These are phyloP conservation scores for Gossypium schwendimanii DNA, from an alignment of 441 rosid genomes.

Conservation along the genomic window DNA sequence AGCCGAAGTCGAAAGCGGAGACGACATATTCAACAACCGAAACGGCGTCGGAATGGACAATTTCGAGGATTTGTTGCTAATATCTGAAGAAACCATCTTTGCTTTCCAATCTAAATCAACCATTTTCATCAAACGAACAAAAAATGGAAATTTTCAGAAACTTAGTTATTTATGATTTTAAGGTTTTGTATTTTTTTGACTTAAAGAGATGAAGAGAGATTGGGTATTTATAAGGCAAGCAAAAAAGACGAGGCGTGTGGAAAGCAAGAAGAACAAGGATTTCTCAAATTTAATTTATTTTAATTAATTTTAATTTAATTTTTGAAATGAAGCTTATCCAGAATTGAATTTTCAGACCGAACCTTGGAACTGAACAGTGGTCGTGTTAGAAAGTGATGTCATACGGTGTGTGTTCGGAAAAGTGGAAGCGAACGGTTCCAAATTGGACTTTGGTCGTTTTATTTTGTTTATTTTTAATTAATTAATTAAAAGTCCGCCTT, in stretches of 20 bases:
- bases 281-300: not conserved
- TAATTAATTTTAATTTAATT: not conserved
- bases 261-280: not conserved
- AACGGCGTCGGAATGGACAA: conserved; percentile 35
- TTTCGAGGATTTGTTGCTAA: conserved; percentile 43
- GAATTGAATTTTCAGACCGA: conserved; percentile 12
- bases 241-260: conserved; percentile 18
- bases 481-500: not conserved
- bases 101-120: conserved; percentile 70
- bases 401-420: not conserved
- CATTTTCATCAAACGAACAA: conserved; percentile 30
- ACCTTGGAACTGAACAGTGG: not conserved
- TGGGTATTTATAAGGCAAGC: conserved; percentile 11
- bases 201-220: not conserved
- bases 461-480: not conserved
- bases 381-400: conserved; percentile 3
- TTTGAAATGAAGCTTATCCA: conserved; percentile 37
- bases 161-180: not conserved
- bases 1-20: conserved; percentile 31
- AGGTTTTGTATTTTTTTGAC: not conserved
- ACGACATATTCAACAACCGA: not conserved
- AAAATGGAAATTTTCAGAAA: not conserved
- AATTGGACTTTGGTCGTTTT: conserved; percentile 15
- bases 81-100: conserved; percentile 47
- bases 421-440: conserved; percentile 12